Conservation (phyloP, 176 grass and related monocot species). For the Rhipidocladum racemiflorum region DNA sequence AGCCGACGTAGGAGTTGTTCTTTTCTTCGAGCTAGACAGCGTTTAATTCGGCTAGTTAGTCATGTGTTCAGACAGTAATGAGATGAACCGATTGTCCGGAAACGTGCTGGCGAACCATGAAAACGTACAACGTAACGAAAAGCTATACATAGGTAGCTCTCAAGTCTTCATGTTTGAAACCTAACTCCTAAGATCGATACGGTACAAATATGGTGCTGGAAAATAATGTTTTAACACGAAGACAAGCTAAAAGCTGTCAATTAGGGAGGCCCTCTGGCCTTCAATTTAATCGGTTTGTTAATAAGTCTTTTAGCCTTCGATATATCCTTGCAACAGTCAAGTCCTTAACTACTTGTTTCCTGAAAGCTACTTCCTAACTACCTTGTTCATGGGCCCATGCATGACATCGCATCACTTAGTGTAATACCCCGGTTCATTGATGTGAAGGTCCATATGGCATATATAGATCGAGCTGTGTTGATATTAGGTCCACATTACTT, state of each 20-base stretch:
- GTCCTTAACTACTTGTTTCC: slow-evolving; percentile 35
- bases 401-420: too few relatives aligned
- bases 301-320: slow-evolving; percentile 27
- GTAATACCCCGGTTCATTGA: too few relatives aligned
- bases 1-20: neutral
- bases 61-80: slow-evolving; percentile 29
- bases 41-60: slow-evolving; percentile 4
- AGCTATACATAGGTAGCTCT: slow-evolving; percentile 31
- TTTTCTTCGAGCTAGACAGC: neutral
- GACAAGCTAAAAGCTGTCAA: slow-evolving; percentile 31
- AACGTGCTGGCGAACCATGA: slow-evolving; percentile 7
- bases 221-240: slow-evolving; percentile 25
- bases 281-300: slow-evolving; percentile 31
- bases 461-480: too few relatives aligned
- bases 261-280: neutral
- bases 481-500: too few relatives aligned
- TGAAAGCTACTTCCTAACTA: slow-evolving; percentile 51
- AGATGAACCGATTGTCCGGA: slow-evolving; percentile 1
- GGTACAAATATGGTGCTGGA: slow-evolving; percentile 30
- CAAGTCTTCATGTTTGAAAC: slow-evolving; percentile 31
- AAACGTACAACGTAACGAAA: neutral
- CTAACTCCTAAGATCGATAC: slow-evolving; percentile 14
- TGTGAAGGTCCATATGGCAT: too few relatives aligned
- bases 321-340: slow-evolving; percentile 44
- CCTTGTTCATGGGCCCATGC: slow-evolving; percentile 27